Conservation (phyloP, 768 basidiomycete species). For the Calocybe gangraenosa region DNA sequence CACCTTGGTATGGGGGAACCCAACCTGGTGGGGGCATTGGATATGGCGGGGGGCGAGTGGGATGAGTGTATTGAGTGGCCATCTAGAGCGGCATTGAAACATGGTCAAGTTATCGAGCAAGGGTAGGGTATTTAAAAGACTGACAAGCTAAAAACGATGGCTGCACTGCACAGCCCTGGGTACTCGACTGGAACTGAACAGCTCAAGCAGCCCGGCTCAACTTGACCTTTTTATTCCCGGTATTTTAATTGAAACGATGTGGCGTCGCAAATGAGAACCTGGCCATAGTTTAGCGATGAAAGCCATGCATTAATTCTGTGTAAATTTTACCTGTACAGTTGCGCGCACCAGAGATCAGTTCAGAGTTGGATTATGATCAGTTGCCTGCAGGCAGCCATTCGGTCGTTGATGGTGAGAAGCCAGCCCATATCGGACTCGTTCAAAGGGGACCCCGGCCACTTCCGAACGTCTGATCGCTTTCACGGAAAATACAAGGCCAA, state of each 20-base stretch:
- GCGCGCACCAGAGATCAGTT: background rate
- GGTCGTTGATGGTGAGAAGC: background rate
- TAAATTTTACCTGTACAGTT: background rate
- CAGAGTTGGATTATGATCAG: conserved; percentile 1
- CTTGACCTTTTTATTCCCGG: too few relatives aligned
- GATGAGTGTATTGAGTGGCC: conserved; percentile 7
- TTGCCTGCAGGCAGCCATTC: conserved; percentile 5
- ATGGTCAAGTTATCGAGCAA: background rate
- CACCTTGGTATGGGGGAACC: conserved; percentile 37
- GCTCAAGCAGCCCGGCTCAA: too few relatives aligned
- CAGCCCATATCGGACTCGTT: background rate
- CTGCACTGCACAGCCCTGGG: background rate
- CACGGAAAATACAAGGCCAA: background rate
- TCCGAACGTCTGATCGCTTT: background rate
- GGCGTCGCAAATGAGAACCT: too few relatives aligned
- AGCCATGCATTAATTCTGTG: too few relatives aligned
- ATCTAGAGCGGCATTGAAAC: conserved; percentile 2
- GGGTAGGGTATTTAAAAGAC: background rate
- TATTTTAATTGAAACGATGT: too few relatives aligned
- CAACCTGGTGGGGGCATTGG: conserved; percentile 15
- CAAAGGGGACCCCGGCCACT: conserved; percentile 3
- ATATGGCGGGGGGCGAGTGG: conserved; percentile 4
- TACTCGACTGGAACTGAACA: too few relatives aligned
- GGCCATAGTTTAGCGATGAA: too few relatives aligned
- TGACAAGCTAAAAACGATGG: background rate